phyloP scores from a whole-genome alignment of 2,329 filamentous ascomycete genomes.

The Talaromyces verruculosus region DNA sequence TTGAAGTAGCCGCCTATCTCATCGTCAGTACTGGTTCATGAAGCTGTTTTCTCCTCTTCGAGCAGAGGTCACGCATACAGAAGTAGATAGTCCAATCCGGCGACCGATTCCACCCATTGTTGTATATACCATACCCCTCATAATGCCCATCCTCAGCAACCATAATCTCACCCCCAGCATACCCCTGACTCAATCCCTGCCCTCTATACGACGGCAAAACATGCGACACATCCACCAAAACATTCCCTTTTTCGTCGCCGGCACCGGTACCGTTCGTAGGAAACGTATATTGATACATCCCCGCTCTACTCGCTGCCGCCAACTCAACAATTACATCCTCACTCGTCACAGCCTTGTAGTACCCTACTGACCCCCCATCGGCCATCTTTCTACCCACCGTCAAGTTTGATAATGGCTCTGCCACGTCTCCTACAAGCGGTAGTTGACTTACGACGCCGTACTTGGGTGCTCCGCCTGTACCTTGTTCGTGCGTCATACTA shows the following conservation, averaged over 20 bases:
- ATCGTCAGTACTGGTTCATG: not conserved
- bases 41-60: too few relatives aligned
- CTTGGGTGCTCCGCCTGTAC: conserved; percentile 52
- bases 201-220: conserved; percentile 62
- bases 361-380: conserved; percentile 60
- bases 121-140: conserved; percentile 64
- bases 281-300: conserved; percentile 67
- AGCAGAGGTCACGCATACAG: conserved; percentile 54
- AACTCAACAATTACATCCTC: conserved; percentile 63
- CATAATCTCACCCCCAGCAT: conserved; percentile 62
- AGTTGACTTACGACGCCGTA: conserved; percentile 55
- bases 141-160: conserved; percentile 62
- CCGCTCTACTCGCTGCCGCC: conserved; percentile 60
- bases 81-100: conserved; percentile 57
- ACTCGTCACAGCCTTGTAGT: conserved; percentile 62
- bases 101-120: conserved; percentile 67
- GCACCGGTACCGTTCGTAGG: conserved; percentile 34
- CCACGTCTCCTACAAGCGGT: conserved; percentile 54
- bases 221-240: conserved; percentile 66
- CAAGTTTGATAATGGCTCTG: conserved; percentile 57
- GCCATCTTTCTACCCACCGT: conserved; percentile 55
- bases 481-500: conserved; percentile 54
- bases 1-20: conserved; percentile 63
- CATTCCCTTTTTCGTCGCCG: conserved; percentile 49
- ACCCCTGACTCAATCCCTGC: conserved; percentile 54